A percentile compares a stretch with the other conserved stretches of the same genome.
Conservation (phyloP, 257 asterid genomes). For the Mitragyna speciosa region DNA sequence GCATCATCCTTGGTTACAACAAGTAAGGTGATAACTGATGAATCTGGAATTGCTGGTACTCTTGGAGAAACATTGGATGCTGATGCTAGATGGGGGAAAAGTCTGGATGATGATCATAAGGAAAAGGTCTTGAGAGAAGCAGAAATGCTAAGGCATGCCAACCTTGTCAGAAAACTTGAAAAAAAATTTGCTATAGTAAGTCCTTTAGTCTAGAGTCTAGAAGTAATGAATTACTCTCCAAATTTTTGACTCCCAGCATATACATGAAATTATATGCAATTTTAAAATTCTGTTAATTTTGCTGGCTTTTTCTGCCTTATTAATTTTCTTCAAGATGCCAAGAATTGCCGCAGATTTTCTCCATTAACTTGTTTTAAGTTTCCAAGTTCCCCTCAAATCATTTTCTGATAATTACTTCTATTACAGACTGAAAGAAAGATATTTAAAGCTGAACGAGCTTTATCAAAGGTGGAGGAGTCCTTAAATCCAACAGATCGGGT, state of each 20-base stretch:
- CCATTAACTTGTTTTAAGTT: background rate
- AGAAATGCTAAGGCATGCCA: conserved; percentile 63
- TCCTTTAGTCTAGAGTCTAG: conserved; percentile 19
- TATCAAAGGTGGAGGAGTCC: conserved; percentile 77
- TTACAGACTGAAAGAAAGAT: conserved; percentile 76
- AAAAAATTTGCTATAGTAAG: conserved; percentile 75
- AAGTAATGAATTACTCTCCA: background rate
- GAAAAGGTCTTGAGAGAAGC: conserved; percentile 81
- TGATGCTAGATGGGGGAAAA: conserved; percentile 79
- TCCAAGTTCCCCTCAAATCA: background rate
- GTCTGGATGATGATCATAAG: conserved; percentile 53
- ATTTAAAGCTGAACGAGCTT: conserved; percentile 68
- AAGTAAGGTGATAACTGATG: conserved; percentile 32
- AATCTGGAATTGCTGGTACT: conserved; percentile 67
- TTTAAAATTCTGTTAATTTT: background rate
- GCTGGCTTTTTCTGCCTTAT: background rate
- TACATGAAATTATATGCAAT: background rate
- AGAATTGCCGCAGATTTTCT: background rate
- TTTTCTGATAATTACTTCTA: conserved; percentile 13
- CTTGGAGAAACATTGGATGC: conserved; percentile 88
- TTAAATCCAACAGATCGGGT: conserved; percentile 61
- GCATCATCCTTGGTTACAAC: conserved; percentile 48
- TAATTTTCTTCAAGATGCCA: background rate
- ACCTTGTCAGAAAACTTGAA: conserved; percentile 80
- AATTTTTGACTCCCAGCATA: background rate